These are phyloP conservation scores for Davidsoniella virescens DNA, from an alignment of 2,329 filamentous ascomycete genomes.

Conservation along the genomic window DNA sequence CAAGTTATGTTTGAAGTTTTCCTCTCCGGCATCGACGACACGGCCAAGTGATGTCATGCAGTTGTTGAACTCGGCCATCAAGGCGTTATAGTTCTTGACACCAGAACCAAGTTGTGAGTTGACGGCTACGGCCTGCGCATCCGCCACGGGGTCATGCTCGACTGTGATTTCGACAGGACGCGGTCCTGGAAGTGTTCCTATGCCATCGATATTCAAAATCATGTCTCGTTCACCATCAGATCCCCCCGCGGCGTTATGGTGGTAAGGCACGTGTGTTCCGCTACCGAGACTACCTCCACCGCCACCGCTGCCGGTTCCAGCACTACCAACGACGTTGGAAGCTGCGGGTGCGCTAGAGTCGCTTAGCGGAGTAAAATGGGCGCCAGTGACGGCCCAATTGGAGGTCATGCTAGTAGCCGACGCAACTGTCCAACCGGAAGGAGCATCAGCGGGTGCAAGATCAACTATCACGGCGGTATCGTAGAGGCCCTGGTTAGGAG, in stretches of 20 bases:
- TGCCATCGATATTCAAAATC: constrained; percentile 9
- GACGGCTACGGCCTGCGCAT: constrained; percentile 3
- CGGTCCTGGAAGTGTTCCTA: neutral
- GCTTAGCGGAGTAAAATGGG: constrained; percentile 29
- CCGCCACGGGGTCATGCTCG: neutral
- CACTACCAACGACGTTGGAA: constrained; percentile 34
- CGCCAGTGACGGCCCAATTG: constrained; percentile 48
- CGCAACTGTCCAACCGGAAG: constrained; percentile 37
- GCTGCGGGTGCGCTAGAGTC: constrained; percentile 18
- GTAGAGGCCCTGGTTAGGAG: constrained; percentile 14
- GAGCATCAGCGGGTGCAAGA: constrained; percentile 25
- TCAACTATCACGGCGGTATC: constrained; percentile 40
- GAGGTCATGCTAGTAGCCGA: constrained; percentile 57
- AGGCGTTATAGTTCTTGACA: constrained; percentile 27
- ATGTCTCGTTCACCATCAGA: constrained; percentile 6
- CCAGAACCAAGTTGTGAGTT: constrained; percentile 15
- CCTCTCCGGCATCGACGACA: constrained; percentile 36
- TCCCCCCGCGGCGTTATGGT: neutral
- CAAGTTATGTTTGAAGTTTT: constrained; percentile 21
- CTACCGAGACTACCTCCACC: constrained; percentile 18
- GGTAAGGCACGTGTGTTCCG: constrained; percentile 7
- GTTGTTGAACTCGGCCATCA: constrained; percentile 41
- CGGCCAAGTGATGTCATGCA: constrained; percentile 38
- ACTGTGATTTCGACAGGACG: neutral
- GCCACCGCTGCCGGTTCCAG: constrained; percentile 32